Conservation (phyloP, 2,329 filamentous ascomycete species). For the Clarireedia hainanense region DNA sequence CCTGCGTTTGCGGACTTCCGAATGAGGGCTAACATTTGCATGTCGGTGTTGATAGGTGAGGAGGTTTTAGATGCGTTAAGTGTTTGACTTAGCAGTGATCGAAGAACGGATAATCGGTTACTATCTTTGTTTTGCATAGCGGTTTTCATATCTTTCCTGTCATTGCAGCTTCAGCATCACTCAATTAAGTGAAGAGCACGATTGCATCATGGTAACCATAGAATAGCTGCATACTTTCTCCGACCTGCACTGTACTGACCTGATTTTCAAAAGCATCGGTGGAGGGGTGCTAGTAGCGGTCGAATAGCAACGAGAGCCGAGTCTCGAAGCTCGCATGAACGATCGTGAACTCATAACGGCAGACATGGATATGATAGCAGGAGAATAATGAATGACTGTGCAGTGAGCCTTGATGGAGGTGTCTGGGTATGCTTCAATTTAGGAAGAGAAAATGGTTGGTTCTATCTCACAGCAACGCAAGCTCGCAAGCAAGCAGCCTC, state of each 20-base stretch:
- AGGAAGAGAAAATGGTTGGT: no score
- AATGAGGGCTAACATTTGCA: conserved; percentile 60
- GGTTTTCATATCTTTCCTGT: conserved; percentile 48
- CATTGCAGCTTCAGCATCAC: background rate
- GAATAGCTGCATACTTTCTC: no score
- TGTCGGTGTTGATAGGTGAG: conserved; percentile 61
- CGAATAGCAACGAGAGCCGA: conserved; percentile 23
- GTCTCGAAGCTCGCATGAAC: conserved; percentile 18
- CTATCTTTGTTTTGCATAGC: conserved; percentile 60
- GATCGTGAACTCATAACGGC: conserved; percentile 17
- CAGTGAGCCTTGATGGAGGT: background rate
- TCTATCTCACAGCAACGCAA: no score
- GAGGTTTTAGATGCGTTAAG: conserved; percentile 70
- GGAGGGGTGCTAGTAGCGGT: conserved; percentile 23
- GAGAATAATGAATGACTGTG: background rate
- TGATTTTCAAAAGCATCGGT: conserved; percentile 31
- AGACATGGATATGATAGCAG: background rate
- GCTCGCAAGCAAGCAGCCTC: no score
- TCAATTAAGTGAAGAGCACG: no score
- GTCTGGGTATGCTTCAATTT: no score
- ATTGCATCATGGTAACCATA: no score
- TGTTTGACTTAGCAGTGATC: conserved; percentile 59
- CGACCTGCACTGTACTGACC: conserved; percentile 17
- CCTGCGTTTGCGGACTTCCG: conserved; percentile 53
- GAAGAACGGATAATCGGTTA: conserved; percentile 59